Conservation (phyloP, 352 stramenopile genomes). For the Globisporangium cystogenes region DNA sequence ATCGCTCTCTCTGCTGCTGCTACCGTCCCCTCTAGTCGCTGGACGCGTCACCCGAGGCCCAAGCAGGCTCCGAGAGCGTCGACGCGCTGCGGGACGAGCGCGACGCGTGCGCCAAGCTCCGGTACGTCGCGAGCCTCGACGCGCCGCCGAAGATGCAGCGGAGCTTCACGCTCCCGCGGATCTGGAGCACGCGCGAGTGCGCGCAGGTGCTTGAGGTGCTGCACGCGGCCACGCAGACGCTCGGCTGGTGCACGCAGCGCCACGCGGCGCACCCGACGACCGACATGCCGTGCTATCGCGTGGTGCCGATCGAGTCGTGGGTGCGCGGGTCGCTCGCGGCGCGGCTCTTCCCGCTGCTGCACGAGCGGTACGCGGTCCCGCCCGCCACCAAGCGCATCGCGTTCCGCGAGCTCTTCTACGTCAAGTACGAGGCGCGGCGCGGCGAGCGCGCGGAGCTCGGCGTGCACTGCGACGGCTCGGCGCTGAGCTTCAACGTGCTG, state of each 20-base stretch:
- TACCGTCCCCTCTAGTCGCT: background rate
- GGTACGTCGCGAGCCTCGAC: constrained; percentile 51
- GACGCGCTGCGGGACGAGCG: constrained; percentile 19
- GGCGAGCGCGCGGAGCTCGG: constrained; percentile 71
- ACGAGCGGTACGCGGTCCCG: constrained; percentile 34
- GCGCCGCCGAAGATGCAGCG: constrained; percentile 35
- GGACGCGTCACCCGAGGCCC: background rate
- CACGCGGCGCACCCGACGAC: constrained; percentile 82
- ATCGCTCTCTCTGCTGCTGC: background rate
- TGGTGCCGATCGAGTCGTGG: constrained; percentile 58
- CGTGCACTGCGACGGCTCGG: constrained; percentile 90
- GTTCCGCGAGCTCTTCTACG: constrained; percentile 86
- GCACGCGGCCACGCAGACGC: constrained; percentile 23
- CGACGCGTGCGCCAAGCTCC: constrained; percentile 32
- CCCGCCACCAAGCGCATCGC: constrained; percentile 33
- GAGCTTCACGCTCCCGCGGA: constrained; percentile 30
- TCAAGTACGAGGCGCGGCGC: constrained; percentile 73
- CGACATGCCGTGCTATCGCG: constrained; percentile 75
- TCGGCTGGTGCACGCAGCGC: constrained; percentile 72
- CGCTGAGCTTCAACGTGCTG: constrained; percentile 94
- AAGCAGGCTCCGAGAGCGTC: background rate
- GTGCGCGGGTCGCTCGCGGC: constrained; percentile 38
- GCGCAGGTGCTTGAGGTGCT: constrained; percentile 32
- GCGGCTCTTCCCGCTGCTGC: constrained; percentile 58
- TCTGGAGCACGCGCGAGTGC: constrained; percentile 56